A percentile compares a stretch with the other conserved stretches of the same genome.
Conservation (phyloP, 2,329 filamentous ascomycete genomes). For the Talaromyces sp. region DNA sequence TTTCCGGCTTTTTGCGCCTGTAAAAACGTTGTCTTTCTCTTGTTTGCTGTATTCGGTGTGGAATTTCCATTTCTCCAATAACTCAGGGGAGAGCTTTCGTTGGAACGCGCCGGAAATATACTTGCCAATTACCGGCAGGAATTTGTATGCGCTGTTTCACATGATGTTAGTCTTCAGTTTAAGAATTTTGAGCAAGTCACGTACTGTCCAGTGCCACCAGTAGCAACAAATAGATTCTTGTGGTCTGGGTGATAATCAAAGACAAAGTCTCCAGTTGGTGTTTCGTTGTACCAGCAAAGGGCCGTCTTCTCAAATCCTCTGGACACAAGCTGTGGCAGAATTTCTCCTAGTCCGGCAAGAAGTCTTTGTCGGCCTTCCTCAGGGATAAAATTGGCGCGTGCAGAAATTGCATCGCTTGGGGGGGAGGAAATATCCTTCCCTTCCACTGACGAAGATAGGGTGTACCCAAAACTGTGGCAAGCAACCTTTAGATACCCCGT, state of each 20-base stretch:
- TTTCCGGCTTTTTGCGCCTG: background rate
- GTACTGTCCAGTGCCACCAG: constrained; percentile 26
- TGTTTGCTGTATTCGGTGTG: background rate
- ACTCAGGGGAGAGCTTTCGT: background rate
- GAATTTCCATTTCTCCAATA: background rate
- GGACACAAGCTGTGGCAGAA: constrained; percentile 53
- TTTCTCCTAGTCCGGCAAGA: constrained; percentile 51
- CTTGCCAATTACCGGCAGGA: constrained; percentile 25
- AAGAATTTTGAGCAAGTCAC: background rate
- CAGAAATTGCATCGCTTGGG: constrained; percentile 13
- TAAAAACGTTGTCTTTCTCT: background rate
- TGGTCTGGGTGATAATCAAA: constrained; percentile 61
- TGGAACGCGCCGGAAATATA: background rate
- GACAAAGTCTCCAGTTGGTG: constrained; percentile 62
- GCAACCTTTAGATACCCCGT: constrained; percentile 54
- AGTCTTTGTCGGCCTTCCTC: constrained; percentile 54
- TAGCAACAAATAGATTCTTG: constrained; percentile 26
- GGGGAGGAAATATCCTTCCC: constrained; percentile 17
- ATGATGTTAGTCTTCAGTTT: background rate
- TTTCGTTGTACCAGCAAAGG: constrained; percentile 69
- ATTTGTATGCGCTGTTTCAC: constrained; percentile 54
- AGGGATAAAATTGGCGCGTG: constrained; percentile 27
- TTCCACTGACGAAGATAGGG: constrained; percentile 11
- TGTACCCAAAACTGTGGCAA: constrained; percentile 62
- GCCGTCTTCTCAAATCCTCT: constrained; percentile 56